Percentiles rank a stretch among this genome's conserved stretches.
These are phyloP conservation scores for Mercurialis annua DNA, from an alignment of 345 rosid species.

Conservation along the genomic window DNA sequence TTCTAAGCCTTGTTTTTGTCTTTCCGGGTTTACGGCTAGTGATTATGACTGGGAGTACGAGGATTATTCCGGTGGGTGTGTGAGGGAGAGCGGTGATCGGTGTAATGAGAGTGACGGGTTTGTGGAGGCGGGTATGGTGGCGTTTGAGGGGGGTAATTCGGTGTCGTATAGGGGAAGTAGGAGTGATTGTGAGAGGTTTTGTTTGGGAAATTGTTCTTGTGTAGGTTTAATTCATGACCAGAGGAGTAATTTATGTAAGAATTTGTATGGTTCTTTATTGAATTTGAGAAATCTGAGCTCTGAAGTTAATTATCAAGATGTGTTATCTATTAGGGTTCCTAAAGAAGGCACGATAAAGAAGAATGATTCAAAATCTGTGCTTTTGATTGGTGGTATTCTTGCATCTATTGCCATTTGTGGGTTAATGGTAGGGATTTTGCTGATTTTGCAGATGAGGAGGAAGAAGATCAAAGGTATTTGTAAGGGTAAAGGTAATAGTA, in stretches of 20 bases:
- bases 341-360: constrained; percentile 33
- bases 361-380: constrained; percentile 32
- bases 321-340: constrained; percentile 49
- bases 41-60: constrained; percentile 42
- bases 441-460: constrained; percentile 45
- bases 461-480: constrained; percentile 29
- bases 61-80: constrained; percentile 50
- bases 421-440: constrained; percentile 26
- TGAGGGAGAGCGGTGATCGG: constrained; percentile 22
- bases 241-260: constrained; percentile 47
- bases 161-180: constrained; percentile 35
- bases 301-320: constrained; percentile 26
- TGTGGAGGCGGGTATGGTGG: constrained; percentile 37
- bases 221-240: constrained; percentile 50
- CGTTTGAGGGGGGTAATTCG: constrained; percentile 37
- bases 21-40: constrained; percentile 37
- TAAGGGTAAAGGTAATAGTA: constrained; percentile 18
- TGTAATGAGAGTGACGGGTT: constrained; percentile 41
- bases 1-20: constrained; percentile 40
- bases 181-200: constrained; percentile 46
- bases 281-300: constrained; percentile 56
- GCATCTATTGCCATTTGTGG: constrained; percentile 46
- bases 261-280: constrained; percentile 45
- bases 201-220: constrained; percentile 65
- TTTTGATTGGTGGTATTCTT: constrained; percentile 47